These are phyloP conservation scores for Laburnicola sp. DNA, from an alignment of 2,329 filamentous ascomycete genomes.

Conservation along the genomic window DNA sequence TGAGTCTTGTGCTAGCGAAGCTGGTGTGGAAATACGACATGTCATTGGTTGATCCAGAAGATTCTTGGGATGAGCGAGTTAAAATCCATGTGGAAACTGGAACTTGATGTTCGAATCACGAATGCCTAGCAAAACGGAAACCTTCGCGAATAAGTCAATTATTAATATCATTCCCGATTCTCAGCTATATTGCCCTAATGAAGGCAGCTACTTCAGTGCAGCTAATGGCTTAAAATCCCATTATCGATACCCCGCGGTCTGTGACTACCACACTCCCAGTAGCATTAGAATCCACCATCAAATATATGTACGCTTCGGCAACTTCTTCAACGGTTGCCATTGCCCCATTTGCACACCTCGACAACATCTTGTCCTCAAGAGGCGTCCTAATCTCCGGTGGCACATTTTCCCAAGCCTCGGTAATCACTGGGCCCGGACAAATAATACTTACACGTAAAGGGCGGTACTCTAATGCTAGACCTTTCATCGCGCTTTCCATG, in stretches of 20 bases:
- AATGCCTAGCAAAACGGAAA: too few relatives aligned
- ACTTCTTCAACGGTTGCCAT: neutral
- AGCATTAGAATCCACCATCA: neutral
- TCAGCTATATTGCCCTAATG: too few relatives aligned
- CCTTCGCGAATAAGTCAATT: too few relatives aligned
- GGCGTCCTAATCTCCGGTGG: neutral
- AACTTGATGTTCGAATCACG: too few relatives aligned
- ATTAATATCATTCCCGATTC: too few relatives aligned
- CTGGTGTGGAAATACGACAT: slow-evolving; percentile 10
- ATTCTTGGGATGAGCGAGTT: neutral
- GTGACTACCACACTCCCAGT: neutral
- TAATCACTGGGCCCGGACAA: neutral
- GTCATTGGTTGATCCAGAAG: slow-evolving; percentile 2
- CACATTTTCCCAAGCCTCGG: neutral
- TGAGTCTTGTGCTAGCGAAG: slow-evolving; percentile 5
- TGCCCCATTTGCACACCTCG: neutral
- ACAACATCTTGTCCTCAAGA: neutral
- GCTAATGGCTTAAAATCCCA: neutral
- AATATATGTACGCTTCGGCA: neutral
- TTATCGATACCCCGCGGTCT: neutral
- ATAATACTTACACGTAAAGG: neutral
- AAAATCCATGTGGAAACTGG: neutral
- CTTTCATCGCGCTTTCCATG: neutral
- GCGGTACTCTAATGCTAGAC: neutral
- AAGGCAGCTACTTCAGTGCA: too few relatives aligned